Conservation (phyloP, 2,329 filamentous ascomycete species). For the Lasiodiplodia citricola region DNA sequence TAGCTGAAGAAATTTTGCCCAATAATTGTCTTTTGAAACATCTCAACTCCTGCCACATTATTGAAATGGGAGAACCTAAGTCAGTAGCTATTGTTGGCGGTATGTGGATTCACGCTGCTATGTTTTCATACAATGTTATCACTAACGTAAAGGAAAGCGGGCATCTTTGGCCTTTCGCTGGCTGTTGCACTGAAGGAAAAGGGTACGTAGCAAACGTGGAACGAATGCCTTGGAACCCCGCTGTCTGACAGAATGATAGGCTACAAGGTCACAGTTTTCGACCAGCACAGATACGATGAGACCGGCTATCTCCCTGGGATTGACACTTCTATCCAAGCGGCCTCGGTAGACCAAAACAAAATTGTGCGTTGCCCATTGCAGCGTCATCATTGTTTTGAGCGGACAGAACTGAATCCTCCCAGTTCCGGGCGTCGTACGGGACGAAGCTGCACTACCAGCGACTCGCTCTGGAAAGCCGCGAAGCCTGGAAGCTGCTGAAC, state of each 20-base stretch:
- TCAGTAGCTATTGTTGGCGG: conserved; percentile 10
- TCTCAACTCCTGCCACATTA: neutral
- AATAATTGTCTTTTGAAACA: neutral
- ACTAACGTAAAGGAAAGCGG: neutral
- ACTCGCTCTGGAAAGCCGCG: neutral
- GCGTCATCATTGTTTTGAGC: too few relatives aligned
- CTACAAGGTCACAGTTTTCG: neutral
- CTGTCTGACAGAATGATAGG: neutral
- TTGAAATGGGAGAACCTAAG: neutral
- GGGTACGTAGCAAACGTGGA: neutral
- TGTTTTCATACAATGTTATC: neutral
- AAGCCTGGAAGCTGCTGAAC: neutral
- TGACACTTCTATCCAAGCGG: neutral
- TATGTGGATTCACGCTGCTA: neutral
- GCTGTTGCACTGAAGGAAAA: neutral
- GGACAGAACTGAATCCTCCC: neutral
- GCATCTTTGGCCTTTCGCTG: neutral
- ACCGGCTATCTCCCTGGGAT: neutral
- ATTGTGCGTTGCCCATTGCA: neutral
- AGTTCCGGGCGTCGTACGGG: conserved; percentile 6
- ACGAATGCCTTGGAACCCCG: neutral
- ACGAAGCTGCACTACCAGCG: neutral
- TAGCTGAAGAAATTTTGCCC: too few relatives aligned
- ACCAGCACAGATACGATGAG: neutral
- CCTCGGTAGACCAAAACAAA: neutral